These are phyloP conservation scores for Magnolia officinalis DNA, from an alignment of 164 flowering plant species.

Conservation along the genomic window DNA sequence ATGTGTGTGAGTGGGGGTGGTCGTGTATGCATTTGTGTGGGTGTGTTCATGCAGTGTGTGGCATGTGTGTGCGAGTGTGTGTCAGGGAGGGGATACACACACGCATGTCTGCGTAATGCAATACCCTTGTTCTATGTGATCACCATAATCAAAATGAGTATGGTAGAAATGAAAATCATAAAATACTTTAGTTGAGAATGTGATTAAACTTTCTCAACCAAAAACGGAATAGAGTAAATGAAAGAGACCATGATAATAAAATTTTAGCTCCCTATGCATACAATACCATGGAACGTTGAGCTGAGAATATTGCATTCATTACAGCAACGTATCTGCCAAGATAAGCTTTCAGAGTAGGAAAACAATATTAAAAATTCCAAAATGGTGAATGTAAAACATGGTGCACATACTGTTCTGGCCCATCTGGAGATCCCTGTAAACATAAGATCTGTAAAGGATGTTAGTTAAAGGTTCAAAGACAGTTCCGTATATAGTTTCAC, in stretches of 20 bases:
- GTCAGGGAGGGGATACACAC: no score
- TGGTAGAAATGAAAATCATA: not conserved
- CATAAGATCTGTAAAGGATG: slow-evolving; percentile 69
- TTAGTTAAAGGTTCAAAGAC: slow-evolving; percentile 1
- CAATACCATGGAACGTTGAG: slow-evolving; percentile 91
- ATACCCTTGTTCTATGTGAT: not conserved
- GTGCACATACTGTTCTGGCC: slow-evolving; percentile 89
- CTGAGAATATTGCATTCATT: slow-evolving; percentile 98
- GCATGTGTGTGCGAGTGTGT: no score
- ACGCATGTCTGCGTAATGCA: no score
- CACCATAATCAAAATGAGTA: not conserved
- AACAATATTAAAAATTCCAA: slow-evolving; percentile 4
- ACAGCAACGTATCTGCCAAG: slow-evolving; percentile 85
- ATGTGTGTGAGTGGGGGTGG: no score
- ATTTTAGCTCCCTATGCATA: not conserved
- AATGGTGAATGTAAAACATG: slow-evolving; percentile 10
- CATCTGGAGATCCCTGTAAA: slow-evolving; percentile 96
- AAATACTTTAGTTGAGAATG: not conserved
- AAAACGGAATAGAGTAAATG: not conserved
- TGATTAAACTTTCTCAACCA: not conserved
- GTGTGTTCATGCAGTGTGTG: no score
- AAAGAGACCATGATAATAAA: not conserved
- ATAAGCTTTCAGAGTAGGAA: slow-evolving; percentile 14
- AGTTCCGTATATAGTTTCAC: not conserved
- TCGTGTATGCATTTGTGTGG: no score